Base-by-base conservation (phyloP, 2,329 filamentous ascomycete genomes). In the Coniella vitis region DNA sequence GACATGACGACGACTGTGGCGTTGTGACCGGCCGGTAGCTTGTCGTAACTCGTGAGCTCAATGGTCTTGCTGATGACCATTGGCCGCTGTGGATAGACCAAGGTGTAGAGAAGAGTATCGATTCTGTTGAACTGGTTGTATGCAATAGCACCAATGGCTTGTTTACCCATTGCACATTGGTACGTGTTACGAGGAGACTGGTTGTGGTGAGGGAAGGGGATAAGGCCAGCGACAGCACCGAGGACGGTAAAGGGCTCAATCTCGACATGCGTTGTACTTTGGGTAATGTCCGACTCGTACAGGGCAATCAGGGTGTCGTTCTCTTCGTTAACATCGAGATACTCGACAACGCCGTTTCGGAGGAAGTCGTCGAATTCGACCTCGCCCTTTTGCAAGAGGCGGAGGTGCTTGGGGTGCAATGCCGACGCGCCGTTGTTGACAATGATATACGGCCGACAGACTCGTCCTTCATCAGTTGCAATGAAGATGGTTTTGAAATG, bases 141-240 rank as follows among this genome's bases (percentile, higher is more conserved):
- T 14, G 91, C 93, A 63, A 98, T 97, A 31, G 91, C 90, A 31
- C 93, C 93, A 64, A 98, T 97, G 35, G 93, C 93, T 86, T 98
- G 93, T 71, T 98, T 98, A 79, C 93, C 93, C 93, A 98, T 98
- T 69, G 93, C 93, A 70, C 91, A 96, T 75, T 97, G 91, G 63
- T 98, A 98, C 0, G 93, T 98, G 65, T 98, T 98, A 76, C 93
- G 80, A 9, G 93, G 93, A 14, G 94, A 98, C 66, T 98, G 93
- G 68, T 98, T 98, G 73, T 98, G 93, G 65, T 98, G 93, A 8
- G 93, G 93, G 62, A 97, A 98, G 4, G 93, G 93, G 64, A 98
- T 98, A 34, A 98, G 75, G 38, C 93, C 93, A 35, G 93, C 93
- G 21, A 98, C 93, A 40, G 93, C 93, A 21, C 93, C 93, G 13